phyloP scores from a whole-genome alignment of 2,329 filamentous ascomycete genomes.

The Ilyonectria robusta region DNA sequence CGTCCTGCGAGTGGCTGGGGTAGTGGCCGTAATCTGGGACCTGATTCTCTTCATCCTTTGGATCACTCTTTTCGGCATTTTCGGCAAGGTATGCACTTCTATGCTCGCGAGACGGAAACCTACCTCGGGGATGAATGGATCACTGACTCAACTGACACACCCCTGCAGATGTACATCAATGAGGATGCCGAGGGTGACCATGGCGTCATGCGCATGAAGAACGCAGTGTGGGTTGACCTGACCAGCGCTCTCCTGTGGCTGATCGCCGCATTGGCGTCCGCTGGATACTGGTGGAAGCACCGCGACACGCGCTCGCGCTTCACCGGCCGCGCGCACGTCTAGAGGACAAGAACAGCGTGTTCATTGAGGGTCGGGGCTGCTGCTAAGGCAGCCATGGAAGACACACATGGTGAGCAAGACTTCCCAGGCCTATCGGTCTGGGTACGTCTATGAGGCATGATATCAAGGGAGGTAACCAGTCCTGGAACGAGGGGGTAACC shows the following conservation, averaged over 20 bases:
- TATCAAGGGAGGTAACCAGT: neutral
- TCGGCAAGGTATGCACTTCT: constrained; percentile 71
- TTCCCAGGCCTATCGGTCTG: neutral
- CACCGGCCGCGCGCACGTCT: constrained; percentile 72
- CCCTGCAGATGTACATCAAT: constrained; percentile 75
- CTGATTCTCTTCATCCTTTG: constrained; percentile 82
- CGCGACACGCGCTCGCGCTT: constrained; percentile 68
- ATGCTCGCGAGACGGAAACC: neutral
- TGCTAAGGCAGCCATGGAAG: neutral
- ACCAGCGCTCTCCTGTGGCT: constrained; percentile 84
- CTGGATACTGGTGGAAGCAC: constrained; percentile 71
- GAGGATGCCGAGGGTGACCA: constrained; percentile 74
- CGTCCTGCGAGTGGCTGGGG: constrained; percentile 64
- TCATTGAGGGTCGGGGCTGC: neutral
- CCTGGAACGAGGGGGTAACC: constrained; percentile 12
- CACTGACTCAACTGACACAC: constrained; percentile 32
- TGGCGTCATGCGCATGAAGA: constrained; percentile 83
- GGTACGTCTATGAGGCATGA: neutral
- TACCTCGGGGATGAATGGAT: constrained; percentile 11
- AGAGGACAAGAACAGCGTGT: constrained; percentile 31
- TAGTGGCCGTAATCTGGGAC: constrained; percentile 77
- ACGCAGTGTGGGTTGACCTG: constrained; percentile 87
- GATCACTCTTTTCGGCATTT: constrained; percentile 86
- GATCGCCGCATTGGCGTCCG: constrained; percentile 69
- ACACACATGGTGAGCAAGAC: neutral